phyloP scores from a whole-genome alignment of 768 basidiomycete genomes.

The Collybiopsis luxurians region DNA sequence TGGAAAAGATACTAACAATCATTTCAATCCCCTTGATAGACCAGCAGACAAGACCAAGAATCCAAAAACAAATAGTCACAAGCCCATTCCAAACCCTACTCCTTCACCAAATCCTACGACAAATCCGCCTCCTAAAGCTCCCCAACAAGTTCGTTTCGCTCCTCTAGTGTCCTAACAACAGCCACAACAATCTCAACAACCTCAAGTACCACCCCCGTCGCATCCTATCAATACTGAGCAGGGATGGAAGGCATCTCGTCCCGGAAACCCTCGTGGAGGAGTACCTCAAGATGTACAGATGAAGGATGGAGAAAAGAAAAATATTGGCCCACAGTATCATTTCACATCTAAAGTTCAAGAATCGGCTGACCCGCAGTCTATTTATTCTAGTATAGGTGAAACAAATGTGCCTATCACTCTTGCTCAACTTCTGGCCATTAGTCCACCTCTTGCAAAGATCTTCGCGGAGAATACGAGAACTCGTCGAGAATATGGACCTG shows the following conservation, averaged over 20 bases:
- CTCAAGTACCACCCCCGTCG: neutral
- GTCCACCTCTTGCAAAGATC: neutral
- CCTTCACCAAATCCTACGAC: neutral
- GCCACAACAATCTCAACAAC: neutral
- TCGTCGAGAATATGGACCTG: neutral
- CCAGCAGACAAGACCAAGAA: neutral
- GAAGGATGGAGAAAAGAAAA: neutral
- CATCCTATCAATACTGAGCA: slow-evolving; percentile 7
- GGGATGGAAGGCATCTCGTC: slow-evolving; percentile 7
- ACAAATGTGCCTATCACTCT: neutral
- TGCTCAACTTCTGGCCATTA: neutral
- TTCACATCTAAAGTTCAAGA: neutral
- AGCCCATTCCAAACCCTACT: neutral
- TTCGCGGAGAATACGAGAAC: neutral
- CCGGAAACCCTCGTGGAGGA: neutral
- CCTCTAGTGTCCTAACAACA: too few species aligned
- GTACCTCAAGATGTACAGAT: neutral
- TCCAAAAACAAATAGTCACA: neutral
- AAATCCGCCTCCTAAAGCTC: neutral
- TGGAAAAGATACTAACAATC: neutral
- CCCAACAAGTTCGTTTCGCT: neutral
- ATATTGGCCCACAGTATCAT: neutral
- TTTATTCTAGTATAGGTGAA: neutral
- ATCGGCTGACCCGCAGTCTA: neutral
- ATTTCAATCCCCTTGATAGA: too few species aligned